Evolutionary conservation across 768 basidiomycete genomes (phyloP).

Genomic region (Lactifluus piperatus): DNA sequence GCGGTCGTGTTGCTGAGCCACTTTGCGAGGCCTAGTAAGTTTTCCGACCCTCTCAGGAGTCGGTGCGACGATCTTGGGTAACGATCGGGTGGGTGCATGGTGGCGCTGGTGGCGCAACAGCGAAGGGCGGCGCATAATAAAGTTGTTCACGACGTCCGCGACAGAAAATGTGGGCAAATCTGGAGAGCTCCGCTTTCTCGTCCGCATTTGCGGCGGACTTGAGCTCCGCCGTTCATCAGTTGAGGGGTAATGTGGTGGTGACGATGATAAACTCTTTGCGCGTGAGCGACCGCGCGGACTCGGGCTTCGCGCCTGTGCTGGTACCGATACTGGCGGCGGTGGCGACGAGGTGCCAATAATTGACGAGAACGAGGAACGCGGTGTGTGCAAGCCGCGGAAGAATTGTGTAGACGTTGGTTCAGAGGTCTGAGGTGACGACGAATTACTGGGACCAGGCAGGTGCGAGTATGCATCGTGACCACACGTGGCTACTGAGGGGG

Average conservation of each 20-base stretch:
- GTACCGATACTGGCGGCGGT: background rate
- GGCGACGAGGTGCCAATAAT: slow-evolving; percentile 30
- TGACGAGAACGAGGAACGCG: slow-evolving; percentile 51
- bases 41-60: slow-evolving; percentile 19
- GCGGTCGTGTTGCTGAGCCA: slow-evolving; percentile 15
- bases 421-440: slow-evolving; percentile 55
- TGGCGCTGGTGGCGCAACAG: slow-evolving; percentile 3
- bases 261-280: background rate
- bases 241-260: background rate
- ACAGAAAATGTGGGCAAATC: slow-evolving; percentile 46
- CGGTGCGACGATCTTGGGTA: background rate
- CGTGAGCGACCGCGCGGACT: background rate
- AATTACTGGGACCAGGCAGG: slow-evolving; percentile 35
- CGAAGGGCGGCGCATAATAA: slow-evolving; percentile 23
- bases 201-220: background rate
- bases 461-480: background rate
- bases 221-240: background rate
- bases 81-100: background rate
- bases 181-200: slow-evolving; percentile 28
- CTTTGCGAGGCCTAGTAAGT: slow-evolving; percentile 10
- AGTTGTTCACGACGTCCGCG: slow-evolving; percentile 38
- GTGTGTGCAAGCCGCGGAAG: slow-evolving; percentile 33
- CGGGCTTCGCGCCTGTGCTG: background rate
- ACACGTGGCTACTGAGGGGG: slow-evolving; percentile 11
- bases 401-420: slow-evolving; percentile 47